Evolutionary conservation across 768 basidiomycete species (phyloP).

Genomic region (Trametopsis cervina): DNA sequence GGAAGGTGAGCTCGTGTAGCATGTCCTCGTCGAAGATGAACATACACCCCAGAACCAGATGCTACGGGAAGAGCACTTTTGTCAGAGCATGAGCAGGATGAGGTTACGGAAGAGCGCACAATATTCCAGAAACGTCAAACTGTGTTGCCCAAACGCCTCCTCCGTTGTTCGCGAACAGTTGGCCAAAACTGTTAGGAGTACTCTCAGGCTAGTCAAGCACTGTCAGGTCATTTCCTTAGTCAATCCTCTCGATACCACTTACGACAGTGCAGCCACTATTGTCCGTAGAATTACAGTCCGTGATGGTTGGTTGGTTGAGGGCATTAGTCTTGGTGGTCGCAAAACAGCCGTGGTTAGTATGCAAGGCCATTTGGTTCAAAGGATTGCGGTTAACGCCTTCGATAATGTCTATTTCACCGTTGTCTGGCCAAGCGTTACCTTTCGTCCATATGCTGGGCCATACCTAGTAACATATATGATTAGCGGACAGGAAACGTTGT

Average conservation of each 20-base stretch:
- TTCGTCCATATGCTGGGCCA: constrained; percentile 24
- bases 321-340: constrained; percentile 24
- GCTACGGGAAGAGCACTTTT: constrained; percentile 22
- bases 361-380: constrained; percentile 51
- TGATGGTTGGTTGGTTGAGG: constrained; percentile 19
- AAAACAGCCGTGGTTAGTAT: constrained; percentile 36
- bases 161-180: constrained; percentile 35
- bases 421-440: constrained; percentile 29
- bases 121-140: constrained; percentile 50
- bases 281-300: neutral
- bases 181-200: constrained; percentile 32
- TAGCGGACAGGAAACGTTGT: no score
- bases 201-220: constrained; percentile 18
- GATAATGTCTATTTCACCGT: constrained; percentile 34
- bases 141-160: constrained; percentile 65
- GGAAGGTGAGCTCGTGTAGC: neutral
- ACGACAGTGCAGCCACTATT: constrained; percentile 17
- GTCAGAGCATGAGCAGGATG: neutral
- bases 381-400: constrained; percentile 49
- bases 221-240: neutral
- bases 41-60: constrained; percentile 45
- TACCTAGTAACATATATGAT: no score
- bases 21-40: neutral
- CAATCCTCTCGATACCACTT: neutral
- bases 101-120: constrained; percentile 20